phyloP scores from a whole-genome alignment of 2,329 filamentous ascomycete species.

The Venturia nashicola region DNA sequence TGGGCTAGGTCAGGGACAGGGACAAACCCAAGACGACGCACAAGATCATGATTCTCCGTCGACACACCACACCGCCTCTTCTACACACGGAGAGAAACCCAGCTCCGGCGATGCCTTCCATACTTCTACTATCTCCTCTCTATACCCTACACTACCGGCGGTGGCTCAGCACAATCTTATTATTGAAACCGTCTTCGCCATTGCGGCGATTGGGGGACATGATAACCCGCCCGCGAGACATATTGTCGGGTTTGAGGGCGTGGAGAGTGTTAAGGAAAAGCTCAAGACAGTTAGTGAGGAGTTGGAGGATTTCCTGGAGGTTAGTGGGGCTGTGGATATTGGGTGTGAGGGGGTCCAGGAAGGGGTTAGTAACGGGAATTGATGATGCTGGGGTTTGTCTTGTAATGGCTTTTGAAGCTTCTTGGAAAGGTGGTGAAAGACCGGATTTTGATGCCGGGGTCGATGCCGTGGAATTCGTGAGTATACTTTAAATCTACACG shows the following conservation, averaged over 20 bases:
- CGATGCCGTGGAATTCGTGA: too few species aligned
- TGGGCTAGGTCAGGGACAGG: slow-evolving; percentile 26
- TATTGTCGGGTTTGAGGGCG: slow-evolving; percentile 84
- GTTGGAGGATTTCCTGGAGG: slow-evolving; percentile 88
- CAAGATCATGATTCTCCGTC: slow-evolving; percentile 20
- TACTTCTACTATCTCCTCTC: slow-evolving; percentile 40
- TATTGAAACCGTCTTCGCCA: slow-evolving; percentile 78
- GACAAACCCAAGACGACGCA: slow-evolving; percentile 37
- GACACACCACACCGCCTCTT: slow-evolving; percentile 1
- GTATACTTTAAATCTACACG: too few species aligned
- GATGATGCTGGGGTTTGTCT: neutral
- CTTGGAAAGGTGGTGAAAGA: too few species aligned
- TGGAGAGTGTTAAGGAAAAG: slow-evolving; percentile 84
- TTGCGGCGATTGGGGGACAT: slow-evolving; percentile 86
- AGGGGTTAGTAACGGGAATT: neutral
- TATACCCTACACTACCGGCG: slow-evolving; percentile 62
- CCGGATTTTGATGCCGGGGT: too few species aligned
- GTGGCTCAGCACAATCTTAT: slow-evolving; percentile 62
- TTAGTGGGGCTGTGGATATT: slow-evolving; percentile 66
- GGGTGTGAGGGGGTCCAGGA: neutral
- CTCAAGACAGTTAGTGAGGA: slow-evolving; percentile 93
- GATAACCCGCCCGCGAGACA: slow-evolving; percentile 91
- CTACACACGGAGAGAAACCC: neutral
- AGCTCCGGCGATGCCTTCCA: slow-evolving; percentile 4
- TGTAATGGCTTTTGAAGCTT: too few species aligned